Evolutionary conservation across 2,329 filamentous ascomycete species (phyloP).

Genomic region (Colletotrichum melonis): DNA sequence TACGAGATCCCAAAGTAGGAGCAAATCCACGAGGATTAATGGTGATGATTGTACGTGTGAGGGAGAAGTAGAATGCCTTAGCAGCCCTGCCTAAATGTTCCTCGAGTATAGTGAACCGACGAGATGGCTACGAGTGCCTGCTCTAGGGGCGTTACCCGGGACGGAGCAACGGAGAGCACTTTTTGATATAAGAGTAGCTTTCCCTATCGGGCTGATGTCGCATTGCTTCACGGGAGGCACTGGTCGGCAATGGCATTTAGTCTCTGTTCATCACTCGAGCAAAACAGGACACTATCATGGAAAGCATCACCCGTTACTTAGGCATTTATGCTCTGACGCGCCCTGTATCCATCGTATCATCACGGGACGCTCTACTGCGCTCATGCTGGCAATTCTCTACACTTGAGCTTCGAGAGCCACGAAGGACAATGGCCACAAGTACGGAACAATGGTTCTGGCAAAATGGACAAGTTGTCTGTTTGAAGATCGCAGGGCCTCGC

Average conservation of each 20-base stretch:
- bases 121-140: neutral
- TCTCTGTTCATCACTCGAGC: neutral
- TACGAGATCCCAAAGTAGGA: neutral
- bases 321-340: neutral
- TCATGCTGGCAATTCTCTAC: neutral
- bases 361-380: neutral
- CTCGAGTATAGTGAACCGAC: neutral
- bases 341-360: neutral
- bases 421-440: too few species aligned
- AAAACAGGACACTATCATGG: neutral
- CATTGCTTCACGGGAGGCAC: neutral
- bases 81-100: neutral
- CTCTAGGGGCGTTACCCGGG: neutral
- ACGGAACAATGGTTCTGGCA: neutral
- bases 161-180: neutral
- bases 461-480: neutral
- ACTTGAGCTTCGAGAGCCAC: too few species aligned
- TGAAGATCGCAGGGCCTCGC: neutral
- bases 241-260: rapidly evolving
- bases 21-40: neutral
- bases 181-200: neutral
- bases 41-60: neutral
- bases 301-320: neutral
- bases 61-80: neutral
- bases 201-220: neutral